Evolutionary conservation across 192 early-diverging fungal species (phyloP).

Genomic region (Gaertneriomyces sp.): DNA sequence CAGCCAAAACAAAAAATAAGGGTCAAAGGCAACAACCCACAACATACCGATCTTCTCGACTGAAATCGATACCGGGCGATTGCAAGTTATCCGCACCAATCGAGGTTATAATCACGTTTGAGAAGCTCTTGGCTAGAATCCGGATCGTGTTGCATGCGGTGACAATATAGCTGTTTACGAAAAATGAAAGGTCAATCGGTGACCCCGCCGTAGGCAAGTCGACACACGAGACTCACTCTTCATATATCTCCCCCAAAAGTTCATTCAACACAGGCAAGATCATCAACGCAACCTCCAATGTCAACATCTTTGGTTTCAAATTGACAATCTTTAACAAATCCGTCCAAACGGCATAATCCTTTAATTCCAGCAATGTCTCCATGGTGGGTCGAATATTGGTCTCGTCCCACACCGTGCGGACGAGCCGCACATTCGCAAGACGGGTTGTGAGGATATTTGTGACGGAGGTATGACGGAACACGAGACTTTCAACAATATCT

Average conservation of each 20-base stretch:
- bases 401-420: conserved; percentile 46
- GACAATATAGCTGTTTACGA: conserved; percentile 38
- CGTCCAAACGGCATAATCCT: conserved; percentile 38
- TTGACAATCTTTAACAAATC: conserved; percentile 47
- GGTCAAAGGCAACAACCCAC: not conserved
- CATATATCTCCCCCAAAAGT: conserved; percentile 51
- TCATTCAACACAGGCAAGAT: conserved; percentile 45
- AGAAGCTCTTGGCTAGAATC: conserved; percentile 38
- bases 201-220: not conserved
- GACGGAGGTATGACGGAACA: conserved; percentile 46
- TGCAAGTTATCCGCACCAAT: conserved; percentile 15
- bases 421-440: conserved; percentile 31
- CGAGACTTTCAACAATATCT: conserved; percentile 39
- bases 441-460: conserved; percentile 34
- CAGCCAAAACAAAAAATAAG: not conserved
- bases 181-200: not conserved
- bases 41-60: conserved; percentile 40
- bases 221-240: conserved; percentile 41
- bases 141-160: conserved; percentile 46
- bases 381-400: conserved; percentile 38
- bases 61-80: conserved; percentile 39
- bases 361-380: conserved; percentile 24
- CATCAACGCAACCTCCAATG: conserved; percentile 39
- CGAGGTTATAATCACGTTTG: conserved; percentile 33
- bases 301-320: conserved; percentile 43